Percentiles rank a stretch among this genome's conserved stretches.
Evolutionary conservation across 306 rosid genomes (phyloP).

Genomic region (Castanea crenata): DNA sequence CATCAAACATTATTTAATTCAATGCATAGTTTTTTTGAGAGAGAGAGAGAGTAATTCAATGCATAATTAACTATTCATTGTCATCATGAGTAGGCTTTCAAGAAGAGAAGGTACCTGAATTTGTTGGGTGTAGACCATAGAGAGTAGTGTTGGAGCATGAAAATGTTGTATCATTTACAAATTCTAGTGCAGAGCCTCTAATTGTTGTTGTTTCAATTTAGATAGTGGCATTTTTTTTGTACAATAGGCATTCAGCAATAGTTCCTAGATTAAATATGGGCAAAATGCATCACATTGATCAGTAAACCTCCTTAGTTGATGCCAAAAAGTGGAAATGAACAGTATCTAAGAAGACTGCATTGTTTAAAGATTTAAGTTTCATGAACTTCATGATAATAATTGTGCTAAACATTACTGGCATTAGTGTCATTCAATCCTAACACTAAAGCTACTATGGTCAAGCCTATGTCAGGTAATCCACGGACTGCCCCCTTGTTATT

Average conservation of each 20-base stretch:
- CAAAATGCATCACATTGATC: neutral
- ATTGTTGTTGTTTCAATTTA: neutral
- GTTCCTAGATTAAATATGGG: neutral
- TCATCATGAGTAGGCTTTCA: neutral
- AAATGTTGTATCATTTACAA: neutral
- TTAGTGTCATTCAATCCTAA: neutral
- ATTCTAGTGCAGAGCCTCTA: neutral
- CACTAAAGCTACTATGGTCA: too few relatives aligned
- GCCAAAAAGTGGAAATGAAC: neutral
- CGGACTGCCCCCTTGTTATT: too few relatives aligned
- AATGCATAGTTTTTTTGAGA: neutral
- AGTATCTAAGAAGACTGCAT: neutral
- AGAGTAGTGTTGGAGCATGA: neutral
- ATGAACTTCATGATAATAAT: neutral
- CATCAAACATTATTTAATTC: neutral
- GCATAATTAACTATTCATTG: neutral
- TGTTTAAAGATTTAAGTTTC: neutral
- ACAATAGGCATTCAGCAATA: neutral
- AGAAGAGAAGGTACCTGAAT: neutral
- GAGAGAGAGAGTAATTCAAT: neutral
- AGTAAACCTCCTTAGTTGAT: conserved; percentile 12
- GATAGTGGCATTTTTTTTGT: neutral
- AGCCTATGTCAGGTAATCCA: too few relatives aligned
- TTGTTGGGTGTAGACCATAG: neutral
- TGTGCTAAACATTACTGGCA: neutral